Conservation (phyloP, 805 yeast species). For the Priceomyces fermenticarens region DNA sequence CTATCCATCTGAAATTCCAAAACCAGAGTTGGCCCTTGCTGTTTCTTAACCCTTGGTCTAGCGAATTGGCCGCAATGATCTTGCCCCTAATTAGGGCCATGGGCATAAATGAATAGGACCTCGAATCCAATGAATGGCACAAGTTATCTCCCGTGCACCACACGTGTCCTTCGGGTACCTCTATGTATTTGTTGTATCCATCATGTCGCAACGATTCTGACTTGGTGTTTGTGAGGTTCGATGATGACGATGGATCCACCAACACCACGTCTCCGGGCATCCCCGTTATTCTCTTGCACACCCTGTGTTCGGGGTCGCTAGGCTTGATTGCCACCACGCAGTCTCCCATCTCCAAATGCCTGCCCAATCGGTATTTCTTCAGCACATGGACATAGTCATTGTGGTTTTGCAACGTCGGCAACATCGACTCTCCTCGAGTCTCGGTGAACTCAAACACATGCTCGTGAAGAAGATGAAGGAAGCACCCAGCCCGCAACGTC, state of each 20-base stretch:
- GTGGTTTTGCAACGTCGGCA: constrained; percentile 76
- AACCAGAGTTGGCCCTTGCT: constrained; percentile 26
- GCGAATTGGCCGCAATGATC: constrained; percentile 61
- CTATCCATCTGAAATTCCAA: constrained; percentile 56
- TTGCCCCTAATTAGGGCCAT: constrained; percentile 86
- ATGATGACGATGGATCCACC: constrained; percentile 71
- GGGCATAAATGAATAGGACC: constrained; percentile 88
- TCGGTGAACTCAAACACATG: constrained; percentile 72
- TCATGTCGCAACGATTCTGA: constrained; percentile 27
- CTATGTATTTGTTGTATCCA: constrained; percentile 55
- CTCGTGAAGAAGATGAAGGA: constrained; percentile 63
- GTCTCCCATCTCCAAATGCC: constrained; percentile 75
- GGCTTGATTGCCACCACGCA: constrained; percentile 87
- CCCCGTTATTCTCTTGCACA: constrained; percentile 91
- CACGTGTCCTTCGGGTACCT: constrained; percentile 90
- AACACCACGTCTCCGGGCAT: constrained; percentile 90
- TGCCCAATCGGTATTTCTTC: constrained; percentile 62
- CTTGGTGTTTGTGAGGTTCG: constrained; percentile 35
- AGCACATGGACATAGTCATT: constrained; percentile 79
- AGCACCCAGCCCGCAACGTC: constrained; percentile 59
- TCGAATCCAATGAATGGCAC: constrained; percentile 80
- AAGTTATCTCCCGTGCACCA: constrained; percentile 98
- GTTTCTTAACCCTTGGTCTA: constrained; percentile 46
- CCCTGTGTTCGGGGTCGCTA: constrained; percentile 77
- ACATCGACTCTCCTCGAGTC: constrained; percentile 92